These are phyloP conservation scores for Periconia sp. DNA, from an alignment of 2,329 filamentous ascomycete species.

Conservation along the genomic window DNA sequence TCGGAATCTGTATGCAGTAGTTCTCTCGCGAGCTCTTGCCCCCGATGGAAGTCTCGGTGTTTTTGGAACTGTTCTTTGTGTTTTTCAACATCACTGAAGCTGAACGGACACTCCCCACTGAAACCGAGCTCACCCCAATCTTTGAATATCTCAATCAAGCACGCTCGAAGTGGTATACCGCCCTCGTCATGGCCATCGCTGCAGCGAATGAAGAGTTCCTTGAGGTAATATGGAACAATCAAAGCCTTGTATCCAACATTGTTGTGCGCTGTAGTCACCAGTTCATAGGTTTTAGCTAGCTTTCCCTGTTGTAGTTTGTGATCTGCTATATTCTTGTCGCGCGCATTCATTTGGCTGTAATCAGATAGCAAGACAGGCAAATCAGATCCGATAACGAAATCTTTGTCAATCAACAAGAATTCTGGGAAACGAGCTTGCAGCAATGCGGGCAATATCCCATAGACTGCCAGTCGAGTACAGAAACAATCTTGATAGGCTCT, in stretches of 20 bases:
- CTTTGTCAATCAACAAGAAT: slow-evolving; percentile 17
- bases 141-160: slow-evolving; percentile 35
- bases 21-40: slow-evolving; percentile 29
- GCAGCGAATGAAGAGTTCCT: slow-evolving; percentile 36
- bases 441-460: slow-evolving; percentile 24
- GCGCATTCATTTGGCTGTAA: slow-evolving; percentile 11
- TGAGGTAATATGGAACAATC: slow-evolving; percentile 28
- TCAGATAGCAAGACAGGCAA: slow-evolving; percentile 11
- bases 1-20: slow-evolving; percentile 38
- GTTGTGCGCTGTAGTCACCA: slow-evolving; percentile 20
- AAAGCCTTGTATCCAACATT: slow-evolving; percentile 24
- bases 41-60: slow-evolving; percentile 30
- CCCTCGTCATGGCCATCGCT: slow-evolving; percentile 31
- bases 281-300: slow-evolving; percentile 34
- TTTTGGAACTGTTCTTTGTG: slow-evolving; percentile 33
- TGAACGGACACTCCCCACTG: slow-evolving; percentile 25
- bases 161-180: slow-evolving; percentile 35
- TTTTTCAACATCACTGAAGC: slow-evolving; percentile 21
- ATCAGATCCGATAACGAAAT: slow-evolving; percentile 8
- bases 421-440: slow-evolving; percentile 21
- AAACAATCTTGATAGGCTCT: slow-evolving; percentile 18
- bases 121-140: slow-evolving; percentile 30
- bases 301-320: slow-evolving; percentile 11
- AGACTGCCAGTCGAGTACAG: slow-evolving; percentile 29
- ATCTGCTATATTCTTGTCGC: slow-evolving; percentile 7